A percentile compares a stretch with the other conserved stretches of the same genome.
Conservation (phyloP, 208 protist genomes). For the Leishmania mexicana region DNA sequence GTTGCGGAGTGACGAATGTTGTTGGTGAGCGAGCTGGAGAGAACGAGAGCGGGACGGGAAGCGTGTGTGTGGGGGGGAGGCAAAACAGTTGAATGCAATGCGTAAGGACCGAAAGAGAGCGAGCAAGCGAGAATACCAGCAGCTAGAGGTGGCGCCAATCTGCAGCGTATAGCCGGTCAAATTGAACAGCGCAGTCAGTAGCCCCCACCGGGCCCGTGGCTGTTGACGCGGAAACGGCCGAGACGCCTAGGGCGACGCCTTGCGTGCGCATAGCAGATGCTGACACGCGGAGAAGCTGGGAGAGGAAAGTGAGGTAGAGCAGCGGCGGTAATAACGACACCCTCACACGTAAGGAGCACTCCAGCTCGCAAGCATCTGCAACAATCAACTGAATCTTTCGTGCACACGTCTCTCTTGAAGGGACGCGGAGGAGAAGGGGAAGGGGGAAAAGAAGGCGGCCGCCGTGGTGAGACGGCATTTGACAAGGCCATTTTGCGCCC, state of each 20-base stretch:
- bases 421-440: not conserved
- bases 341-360: not conserved
- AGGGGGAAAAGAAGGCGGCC: not conserved
- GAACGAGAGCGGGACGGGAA: not conserved
- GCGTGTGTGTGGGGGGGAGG: not conserved
- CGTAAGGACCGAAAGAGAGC: not conserved
- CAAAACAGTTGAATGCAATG: not conserved
- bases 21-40: not conserved
- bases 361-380: not conserved
- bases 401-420: not conserved
- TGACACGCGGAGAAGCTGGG: not conserved
- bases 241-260: not conserved
- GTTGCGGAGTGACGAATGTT: not conserved
- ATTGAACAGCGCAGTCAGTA: not conserved
- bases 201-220: not conserved
- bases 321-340: not conserved
- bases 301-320: not conserved
- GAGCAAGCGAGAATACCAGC: not conserved
- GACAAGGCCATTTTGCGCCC: not conserved
- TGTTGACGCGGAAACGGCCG: not conserved
- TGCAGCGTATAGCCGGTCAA: not conserved
- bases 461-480: not conserved
- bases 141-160: not conserved
- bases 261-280: not conserved
- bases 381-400: not conserved